Conservation (phyloP, 352 stramenopile genomes). For the Thraustochytrium sp. region DNA sequence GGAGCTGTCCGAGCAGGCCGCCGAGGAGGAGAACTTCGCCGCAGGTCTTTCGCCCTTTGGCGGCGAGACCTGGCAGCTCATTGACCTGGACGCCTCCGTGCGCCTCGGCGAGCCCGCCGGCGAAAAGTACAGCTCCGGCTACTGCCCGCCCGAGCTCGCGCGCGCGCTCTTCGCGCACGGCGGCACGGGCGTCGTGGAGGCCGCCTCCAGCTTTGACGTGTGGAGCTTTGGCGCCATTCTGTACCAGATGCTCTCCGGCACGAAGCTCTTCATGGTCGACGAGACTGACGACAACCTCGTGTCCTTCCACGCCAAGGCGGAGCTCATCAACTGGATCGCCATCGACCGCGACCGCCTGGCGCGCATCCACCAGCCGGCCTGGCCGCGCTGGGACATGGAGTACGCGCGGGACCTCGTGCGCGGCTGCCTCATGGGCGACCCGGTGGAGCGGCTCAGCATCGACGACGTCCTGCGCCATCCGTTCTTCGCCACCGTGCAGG, state of each 20-base stretch:
- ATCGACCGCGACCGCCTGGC: conserved; percentile 8
- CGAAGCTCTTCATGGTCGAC: conserved; percentile 22
- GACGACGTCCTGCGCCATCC: conserved; percentile 18
- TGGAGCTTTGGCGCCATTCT: conserved; percentile 45
- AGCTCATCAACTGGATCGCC: conserved; percentile 37
- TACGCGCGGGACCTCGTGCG: conserved; percentile 34
- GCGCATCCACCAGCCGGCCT: not conserved
- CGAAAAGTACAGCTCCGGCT: conserved; percentile 27
- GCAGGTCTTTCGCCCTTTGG: not conserved
- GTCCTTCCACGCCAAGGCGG: not conserved
- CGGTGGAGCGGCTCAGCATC: not conserved
- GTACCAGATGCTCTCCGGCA: conserved; percentile 34
- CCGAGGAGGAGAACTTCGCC: not conserved
- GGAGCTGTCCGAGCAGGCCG: no score
- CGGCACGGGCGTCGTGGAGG: not conserved
- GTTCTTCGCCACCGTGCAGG: conserved; percentile 6
- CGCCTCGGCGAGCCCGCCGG: not conserved
- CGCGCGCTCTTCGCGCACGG: not conserved
- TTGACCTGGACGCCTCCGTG: conserved; percentile 29
- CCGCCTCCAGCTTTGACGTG: conserved; percentile 28
- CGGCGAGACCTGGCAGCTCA: conserved; percentile 6
- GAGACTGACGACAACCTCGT: conserved; percentile 38
- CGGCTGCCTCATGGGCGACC: conserved; percentile 31
- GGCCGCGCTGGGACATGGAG: not conserved
- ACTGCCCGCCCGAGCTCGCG: conserved; percentile 20